Percentiles rank a stretch among this genome's conserved stretches.
These are phyloP conservation scores for Ochetophila trinervis DNA, from an alignment of 306 rosid species.

Conservation along the genomic window DNA sequence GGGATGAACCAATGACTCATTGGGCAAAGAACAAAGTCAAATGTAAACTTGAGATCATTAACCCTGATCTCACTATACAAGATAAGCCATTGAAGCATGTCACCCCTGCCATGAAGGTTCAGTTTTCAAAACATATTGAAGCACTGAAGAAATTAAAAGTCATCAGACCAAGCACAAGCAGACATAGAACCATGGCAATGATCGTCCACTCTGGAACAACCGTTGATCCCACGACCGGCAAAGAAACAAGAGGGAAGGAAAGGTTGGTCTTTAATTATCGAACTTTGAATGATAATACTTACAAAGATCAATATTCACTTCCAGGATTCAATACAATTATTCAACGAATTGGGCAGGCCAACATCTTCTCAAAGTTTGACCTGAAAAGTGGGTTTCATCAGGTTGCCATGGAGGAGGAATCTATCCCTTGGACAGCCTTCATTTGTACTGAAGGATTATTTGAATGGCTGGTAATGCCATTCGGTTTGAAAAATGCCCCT, in stretches of 20 bases:
- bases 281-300: too few relatives aligned
- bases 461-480: constrained; percentile 6
- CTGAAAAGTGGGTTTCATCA: constrained; percentile 1
- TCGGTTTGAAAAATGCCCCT: background rate
- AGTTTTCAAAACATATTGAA: too few relatives aligned
- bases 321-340: background rate
- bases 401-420: background rate
- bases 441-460: background rate
- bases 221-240: background rate
- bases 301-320: background rate
- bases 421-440: background rate
- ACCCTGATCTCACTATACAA: too few relatives aligned
- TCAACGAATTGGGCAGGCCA: background rate
- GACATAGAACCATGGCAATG: constrained; percentile 3
- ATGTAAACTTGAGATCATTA: too few relatives aligned
- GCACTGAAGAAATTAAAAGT: too few relatives aligned
- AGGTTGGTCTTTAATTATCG: constrained; percentile 1
- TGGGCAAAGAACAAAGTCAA: too few relatives aligned
- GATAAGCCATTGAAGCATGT: too few relatives aligned
- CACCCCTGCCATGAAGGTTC: too few relatives aligned
- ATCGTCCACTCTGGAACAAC: constrained; percentile 5
- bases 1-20: too few relatives aligned
- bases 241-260: constrained; percentile 4
- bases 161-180: background rate
- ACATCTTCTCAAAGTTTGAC: background rate